Conservation (phyloP, 2,329 filamentous ascomycete genomes). For the Scytalidium sp. region DNA sequence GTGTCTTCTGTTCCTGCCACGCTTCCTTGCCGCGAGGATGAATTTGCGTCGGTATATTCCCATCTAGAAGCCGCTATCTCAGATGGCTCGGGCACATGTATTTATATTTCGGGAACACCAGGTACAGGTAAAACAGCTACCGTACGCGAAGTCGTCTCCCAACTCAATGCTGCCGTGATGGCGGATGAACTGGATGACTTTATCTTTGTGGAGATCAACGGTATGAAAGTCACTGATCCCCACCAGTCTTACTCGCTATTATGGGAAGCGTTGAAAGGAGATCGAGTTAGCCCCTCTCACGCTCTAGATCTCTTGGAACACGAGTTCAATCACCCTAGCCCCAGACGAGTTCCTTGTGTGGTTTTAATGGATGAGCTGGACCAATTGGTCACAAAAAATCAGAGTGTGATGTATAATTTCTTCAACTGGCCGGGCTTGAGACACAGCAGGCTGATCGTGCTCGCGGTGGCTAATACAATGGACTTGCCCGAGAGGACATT, state of each 20-base stretch:
- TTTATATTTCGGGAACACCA: constrained; percentile 98
- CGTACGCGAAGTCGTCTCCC: constrained; percentile 88
- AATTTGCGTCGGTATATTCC: constrained; percentile 89
- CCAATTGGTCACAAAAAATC: constrained; percentile 95
- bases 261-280: constrained; percentile 93
- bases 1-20: constrained; percentile 89
- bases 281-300: constrained; percentile 88
- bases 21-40: constrained; percentile 85
- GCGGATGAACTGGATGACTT: constrained; percentile 96
- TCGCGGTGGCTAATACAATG: constrained; percentile 99
- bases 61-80: constrained; percentile 93
- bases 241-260: constrained; percentile 93
- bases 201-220: constrained; percentile 99
- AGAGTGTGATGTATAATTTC: constrained; percentile 99
- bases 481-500: constrained; percentile 93
- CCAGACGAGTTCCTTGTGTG: constrained; percentile 88
- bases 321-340: constrained; percentile 89
- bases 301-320: constrained; percentile 86
- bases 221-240: constrained; percentile 98
- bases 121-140: constrained; percentile 98
- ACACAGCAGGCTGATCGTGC: constrained; percentile 89
- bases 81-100: constrained; percentile 90
- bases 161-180: constrained; percentile 81
- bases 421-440: constrained; percentile 97
- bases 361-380: constrained; percentile 98